Evolutionary conservation across 78 protist species (phyloP).

Genomic region (Dictyostelium intermedium): DNA sequence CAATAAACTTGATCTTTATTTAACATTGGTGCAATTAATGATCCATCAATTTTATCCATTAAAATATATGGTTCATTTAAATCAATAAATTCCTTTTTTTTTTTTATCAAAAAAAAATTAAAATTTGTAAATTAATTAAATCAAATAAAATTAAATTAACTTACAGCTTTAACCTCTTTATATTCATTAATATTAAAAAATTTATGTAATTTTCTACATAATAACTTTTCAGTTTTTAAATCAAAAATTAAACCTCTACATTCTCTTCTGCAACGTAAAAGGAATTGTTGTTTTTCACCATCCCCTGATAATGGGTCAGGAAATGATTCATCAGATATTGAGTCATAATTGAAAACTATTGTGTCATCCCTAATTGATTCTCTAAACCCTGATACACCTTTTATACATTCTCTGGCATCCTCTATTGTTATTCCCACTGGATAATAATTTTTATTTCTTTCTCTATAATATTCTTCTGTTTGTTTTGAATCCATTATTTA

Average conservation of each 20-base stretch:
- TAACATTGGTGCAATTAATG: constrained; percentile 52
- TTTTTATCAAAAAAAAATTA: background rate
- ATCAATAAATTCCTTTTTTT: background rate
- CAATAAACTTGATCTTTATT: constrained; percentile 1
- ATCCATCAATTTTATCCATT: constrained; percentile 59
- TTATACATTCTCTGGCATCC: constrained; percentile 39
- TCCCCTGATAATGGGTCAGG: background rate
- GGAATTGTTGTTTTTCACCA: constrained; percentile 18
- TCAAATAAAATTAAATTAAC: background rate
- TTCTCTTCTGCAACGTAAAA: constrained; percentile 55
- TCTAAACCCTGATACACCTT: constrained; percentile 46
- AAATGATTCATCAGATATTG: constrained; percentile 27
- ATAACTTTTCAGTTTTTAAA: constrained; percentile 3
- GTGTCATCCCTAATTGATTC: constrained; percentile 11
- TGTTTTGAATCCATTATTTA: background rate
- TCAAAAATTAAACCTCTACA: constrained; percentile 57
- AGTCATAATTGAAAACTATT: constrained; percentile 47
- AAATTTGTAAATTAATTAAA: background rate
- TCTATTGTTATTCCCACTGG: constrained; percentile 6
- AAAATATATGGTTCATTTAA: constrained; percentile 24
- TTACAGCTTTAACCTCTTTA: constrained; percentile 12
- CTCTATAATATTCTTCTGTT: constrained; percentile 1
- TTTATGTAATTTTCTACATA: constrained; percentile 60
- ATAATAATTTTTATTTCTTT: background rate
- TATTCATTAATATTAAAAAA: constrained; percentile 53